phyloP scores from a whole-genome alignment of 1,284 basidiomycete genomes.

The Leccinum subrobustum region DNA sequence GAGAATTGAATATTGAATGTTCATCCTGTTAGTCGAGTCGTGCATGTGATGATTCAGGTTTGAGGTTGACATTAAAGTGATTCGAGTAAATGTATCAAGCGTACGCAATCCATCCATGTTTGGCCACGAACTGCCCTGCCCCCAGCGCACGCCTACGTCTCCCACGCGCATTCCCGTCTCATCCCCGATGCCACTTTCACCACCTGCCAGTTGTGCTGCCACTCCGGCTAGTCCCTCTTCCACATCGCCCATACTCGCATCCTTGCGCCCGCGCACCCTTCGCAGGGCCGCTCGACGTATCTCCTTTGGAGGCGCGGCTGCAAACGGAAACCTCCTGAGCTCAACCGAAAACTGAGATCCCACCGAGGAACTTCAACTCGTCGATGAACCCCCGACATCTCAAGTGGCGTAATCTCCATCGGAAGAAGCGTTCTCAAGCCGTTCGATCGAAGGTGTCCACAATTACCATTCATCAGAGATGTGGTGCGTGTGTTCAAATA shows the following conservation, averaged over 20 bases:
- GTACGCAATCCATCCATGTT: slow-evolving; percentile 35
- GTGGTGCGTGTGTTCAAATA: too few relatives aligned
- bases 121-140: slow-evolving; percentile 32
- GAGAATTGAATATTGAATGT: too few relatives aligned
- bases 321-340: slow-evolving; percentile 9
- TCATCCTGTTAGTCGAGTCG: background rate
- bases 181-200: slow-evolving; percentile 29
- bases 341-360: slow-evolving; percentile 6
- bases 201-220: slow-evolving; percentile 13
- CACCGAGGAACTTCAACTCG: too few relatives aligned
- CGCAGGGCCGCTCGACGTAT: slow-evolving; percentile 36
- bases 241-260: slow-evolving; percentile 2
- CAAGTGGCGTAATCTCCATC: too few relatives aligned
- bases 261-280: slow-evolving; percentile 32
- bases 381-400: too few relatives aligned
- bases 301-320: slow-evolving; percentile 26
- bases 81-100: background rate
- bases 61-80: background rate
- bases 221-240: background rate
- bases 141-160: slow-evolving; percentile 32
- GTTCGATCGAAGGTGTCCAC: too few relatives aligned
- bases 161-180: slow-evolving; percentile 35
- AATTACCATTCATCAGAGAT: too few relatives aligned
- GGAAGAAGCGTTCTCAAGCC: too few relatives aligned
- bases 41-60: background rate